Evolutionary conservation across 2,329 filamentous ascomycete species (phyloP), one percentile per base, ranked within the genome.

Genomic region (Fusarium marasasianum): DNA sequence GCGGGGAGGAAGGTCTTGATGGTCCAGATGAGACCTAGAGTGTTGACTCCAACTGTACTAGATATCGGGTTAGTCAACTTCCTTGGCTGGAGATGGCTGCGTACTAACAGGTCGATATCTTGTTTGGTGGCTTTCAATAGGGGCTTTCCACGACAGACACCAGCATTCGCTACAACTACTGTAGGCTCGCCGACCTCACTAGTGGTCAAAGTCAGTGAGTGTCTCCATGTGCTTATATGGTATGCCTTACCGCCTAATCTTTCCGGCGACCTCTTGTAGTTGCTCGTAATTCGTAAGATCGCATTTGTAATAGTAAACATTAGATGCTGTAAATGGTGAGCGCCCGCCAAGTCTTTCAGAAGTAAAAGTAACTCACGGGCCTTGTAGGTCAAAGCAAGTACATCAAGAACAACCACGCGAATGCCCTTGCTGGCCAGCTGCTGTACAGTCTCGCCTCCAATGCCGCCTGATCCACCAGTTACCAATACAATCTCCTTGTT

Each of bases 311-410:
- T 54, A 54, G 10, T 29, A 7, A 22, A 54, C 51, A 38, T 54
- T 7, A 0, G n/a, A 26, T 38, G 24, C 50, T 54, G 5, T 6
- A 1, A 0, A 5, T 26, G 7, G 5, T 54, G 4, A 54, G 18
- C 1, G 13, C 13, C 7, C 3, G 11, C 0, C 15, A 12, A 5
- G 5, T 2, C 0, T 50, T 13, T 13, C 5, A 14, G 0, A n/a
- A 22, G 7, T 3, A 17, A 8, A 7, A 2, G 2, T 22, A 38
- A 38, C 50, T 54, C 18, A 54, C 50, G 33, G 13, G 50, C 14
- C 14, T 54, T 54, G 10, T 54, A 54, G 9, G 24, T 54, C 33
- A 54, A 17, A 22, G 50, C 7, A 22, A 54, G 50, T 13, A 54
- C 24, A 29, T 54, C 50, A 1, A 54, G 7, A 9, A 54, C 33